phyloP scores from a whole-genome alignment of 2,329 filamentous ascomycete genomes.

The Beauveria bassiana region DNA sequence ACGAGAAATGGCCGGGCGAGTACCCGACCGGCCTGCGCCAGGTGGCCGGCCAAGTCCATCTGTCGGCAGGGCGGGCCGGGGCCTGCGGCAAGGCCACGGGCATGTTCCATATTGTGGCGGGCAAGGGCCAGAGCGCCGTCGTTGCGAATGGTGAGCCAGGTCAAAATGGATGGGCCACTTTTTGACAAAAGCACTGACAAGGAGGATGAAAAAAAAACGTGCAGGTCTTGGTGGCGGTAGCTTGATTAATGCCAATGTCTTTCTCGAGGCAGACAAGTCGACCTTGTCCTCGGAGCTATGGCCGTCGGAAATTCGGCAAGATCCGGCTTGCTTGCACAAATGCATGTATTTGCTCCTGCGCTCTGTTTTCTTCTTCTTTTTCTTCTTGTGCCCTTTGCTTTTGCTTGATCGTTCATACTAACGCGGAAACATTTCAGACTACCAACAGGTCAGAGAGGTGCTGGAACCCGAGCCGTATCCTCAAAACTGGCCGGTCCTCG shows the following conservation, averaged over 20 bases:
- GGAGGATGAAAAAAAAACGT: not conserved
- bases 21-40: slow-evolving; percentile 45
- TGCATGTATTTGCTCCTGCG: slow-evolving; percentile 34
- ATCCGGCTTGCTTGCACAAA: slow-evolving; percentile 29
- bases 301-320: slow-evolving; percentile 16
- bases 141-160: slow-evolving; percentile 44
- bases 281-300: not conserved
- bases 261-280: slow-evolving; percentile 39
- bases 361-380: not conserved
- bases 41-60: slow-evolving; percentile 42
- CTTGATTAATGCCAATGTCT: slow-evolving; percentile 61
- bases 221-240: slow-evolving; percentile 56
- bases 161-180: too few relatives aligned
- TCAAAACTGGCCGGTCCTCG: slow-evolving; percentile 45
- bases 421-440: slow-evolving; percentile 34
- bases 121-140: slow-evolving; percentile 55
- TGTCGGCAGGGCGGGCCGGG: slow-evolving; percentile 35
- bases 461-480: slow-evolving; percentile 54
- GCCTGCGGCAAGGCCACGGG: slow-evolving; percentile 47
- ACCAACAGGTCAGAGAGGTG: slow-evolving; percentile 45
- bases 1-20: slow-evolving; percentile 60
- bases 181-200: not conserved
- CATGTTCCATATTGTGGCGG: slow-evolving; percentile 56
- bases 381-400: not conserved
- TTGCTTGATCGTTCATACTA: not conserved